phyloP scores from a whole-genome alignment of 805 yeast species.

The Starmerella apicola region DNA sequence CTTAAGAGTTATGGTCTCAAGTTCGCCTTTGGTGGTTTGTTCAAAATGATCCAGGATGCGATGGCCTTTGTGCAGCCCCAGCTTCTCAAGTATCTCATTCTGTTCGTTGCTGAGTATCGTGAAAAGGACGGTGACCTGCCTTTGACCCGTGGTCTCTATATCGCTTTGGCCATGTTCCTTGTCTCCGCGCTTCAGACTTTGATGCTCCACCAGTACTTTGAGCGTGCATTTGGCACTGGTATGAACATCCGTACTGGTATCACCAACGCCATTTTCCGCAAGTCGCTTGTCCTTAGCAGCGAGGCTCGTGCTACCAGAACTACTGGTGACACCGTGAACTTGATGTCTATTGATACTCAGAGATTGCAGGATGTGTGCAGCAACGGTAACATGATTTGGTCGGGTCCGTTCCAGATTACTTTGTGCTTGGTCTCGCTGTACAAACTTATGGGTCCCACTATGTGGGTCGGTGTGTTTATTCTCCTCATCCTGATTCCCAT shows the following conservation, averaged over 20 bases:
- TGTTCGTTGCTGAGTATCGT: slow-evolving; percentile 40
- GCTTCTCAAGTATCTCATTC: slow-evolving; percentile 52
- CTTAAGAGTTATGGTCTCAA: slow-evolving; percentile 60
- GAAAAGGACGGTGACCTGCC: slow-evolving; percentile 25
- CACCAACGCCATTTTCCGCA: slow-evolving; percentile 55
- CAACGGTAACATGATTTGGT: slow-evolving; percentile 71
- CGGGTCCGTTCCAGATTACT: slow-evolving; percentile 80
- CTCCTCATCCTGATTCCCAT: slow-evolving; percentile 69
- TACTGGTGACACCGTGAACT: slow-evolving; percentile 86
- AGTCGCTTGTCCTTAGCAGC: slow-evolving; percentile 55
- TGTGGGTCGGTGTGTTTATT: slow-evolving; percentile 84
- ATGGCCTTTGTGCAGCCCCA: slow-evolving; percentile 84
- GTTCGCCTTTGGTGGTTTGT: slow-evolving; percentile 58
- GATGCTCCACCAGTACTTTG: slow-evolving; percentile 55
- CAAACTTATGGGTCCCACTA: slow-evolving; percentile 66
- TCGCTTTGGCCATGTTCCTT: slow-evolving; percentile 52
- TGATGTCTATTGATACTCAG: slow-evolving; percentile 90
- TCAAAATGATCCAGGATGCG: slow-evolving; percentile 63
- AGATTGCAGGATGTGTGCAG: slow-evolving; percentile 74
- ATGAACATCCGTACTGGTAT: slow-evolving; percentile 48
- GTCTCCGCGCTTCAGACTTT: slow-evolving; percentile 50
- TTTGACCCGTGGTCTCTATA: slow-evolving; percentile 45
- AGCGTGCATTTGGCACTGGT: slow-evolving; percentile 41
- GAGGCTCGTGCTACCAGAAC: slow-evolving; percentile 52
- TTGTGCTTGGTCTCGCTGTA: slow-evolving; percentile 65